Evolutionary conservation across 2,329 filamentous ascomycete species (phyloP).

Genomic region (Geosmithia putterillii): DNA sequence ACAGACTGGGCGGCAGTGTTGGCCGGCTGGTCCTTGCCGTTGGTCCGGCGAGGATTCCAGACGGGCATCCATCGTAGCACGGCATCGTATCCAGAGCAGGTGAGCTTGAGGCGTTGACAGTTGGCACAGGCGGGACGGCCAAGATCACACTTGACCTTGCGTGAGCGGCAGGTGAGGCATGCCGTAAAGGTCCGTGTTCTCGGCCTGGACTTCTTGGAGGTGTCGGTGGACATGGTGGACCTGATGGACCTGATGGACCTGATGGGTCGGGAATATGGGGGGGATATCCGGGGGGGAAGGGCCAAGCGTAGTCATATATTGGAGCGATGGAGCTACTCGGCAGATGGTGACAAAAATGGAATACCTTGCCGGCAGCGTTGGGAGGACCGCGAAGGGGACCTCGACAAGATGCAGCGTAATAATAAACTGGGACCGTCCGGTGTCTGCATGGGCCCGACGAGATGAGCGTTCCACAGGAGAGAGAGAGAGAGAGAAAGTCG

Average conservation of each 20-base stretch:
- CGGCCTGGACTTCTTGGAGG: neutral
- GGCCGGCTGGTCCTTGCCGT: neutral
- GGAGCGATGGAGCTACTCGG: neutral
- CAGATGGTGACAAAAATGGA: neutral
- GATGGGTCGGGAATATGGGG: neutral
- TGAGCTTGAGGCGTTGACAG: neutral
- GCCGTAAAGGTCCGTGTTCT: neutral
- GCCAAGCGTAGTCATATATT: neutral
- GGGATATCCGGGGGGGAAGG: neutral
- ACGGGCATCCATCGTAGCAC: neutral
- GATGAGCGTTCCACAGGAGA: neutral
- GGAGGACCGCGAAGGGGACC: neutral
- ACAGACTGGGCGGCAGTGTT: neutral
- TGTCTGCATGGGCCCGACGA: neutral
- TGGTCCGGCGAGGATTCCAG: neutral
- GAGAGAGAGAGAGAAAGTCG: no score
- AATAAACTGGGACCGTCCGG: neutral
- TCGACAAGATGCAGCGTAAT: neutral
- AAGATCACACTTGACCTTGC: neutral
- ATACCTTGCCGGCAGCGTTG: neutral
- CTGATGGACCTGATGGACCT: neutral
- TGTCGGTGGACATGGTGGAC: neutral
- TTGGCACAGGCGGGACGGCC: neutral
- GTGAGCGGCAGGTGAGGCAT: neutral
- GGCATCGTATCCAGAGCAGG: neutral